Evolutionary conservation across 176 grass and related monocot species (phyloP).

Genomic region (Miscanthus lutarioriparius): DNA sequence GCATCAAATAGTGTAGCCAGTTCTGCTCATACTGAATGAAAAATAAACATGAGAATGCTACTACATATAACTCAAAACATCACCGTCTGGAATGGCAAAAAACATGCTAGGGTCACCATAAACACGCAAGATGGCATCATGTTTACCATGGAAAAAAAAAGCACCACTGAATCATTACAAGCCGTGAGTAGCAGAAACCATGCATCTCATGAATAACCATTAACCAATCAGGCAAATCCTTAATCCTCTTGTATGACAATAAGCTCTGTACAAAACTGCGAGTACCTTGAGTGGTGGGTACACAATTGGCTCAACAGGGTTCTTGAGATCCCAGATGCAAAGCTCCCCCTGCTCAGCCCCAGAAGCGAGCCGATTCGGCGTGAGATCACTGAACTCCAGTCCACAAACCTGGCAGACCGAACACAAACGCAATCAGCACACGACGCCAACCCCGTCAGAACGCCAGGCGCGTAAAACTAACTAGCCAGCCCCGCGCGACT

Average conservation of each 20-base stretch:
- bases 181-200: neutral
- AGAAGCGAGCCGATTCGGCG: slow-evolving; percentile 78
- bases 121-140: neutral
- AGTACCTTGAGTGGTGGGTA: slow-evolving; percentile 83
- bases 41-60: slow-evolving; percentile 19
- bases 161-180: neutral
- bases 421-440: slow-evolving; percentile 27
- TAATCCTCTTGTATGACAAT: neutral
- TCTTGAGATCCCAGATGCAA: slow-evolving; percentile 94
- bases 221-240: slow-evolving; percentile 8
- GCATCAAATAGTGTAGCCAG: neutral
- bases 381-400: slow-evolving; percentile 78
- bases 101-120: neutral
- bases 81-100: neutral
- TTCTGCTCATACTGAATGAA: neutral
- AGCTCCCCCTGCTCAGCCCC: slow-evolving; percentile 89
- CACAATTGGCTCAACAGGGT: slow-evolving; percentile 65
- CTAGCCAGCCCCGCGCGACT: slow-evolving; percentile 21
- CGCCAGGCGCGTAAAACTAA: slow-evolving; percentile 5
- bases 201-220: neutral
- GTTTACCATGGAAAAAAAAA: neutral
- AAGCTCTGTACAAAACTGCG: slow-evolving; percentile 1
- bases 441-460: slow-evolving; percentile 1
- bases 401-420: slow-evolving; percentile 66
- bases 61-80: neutral